A percentile compares a stretch with the other conserved stretches of the same genome.
These are phyloP conservation scores for Hansfordia pulvinata DNA, from an alignment of 2,329 filamentous ascomycete genomes.

Conservation along the genomic window DNA sequence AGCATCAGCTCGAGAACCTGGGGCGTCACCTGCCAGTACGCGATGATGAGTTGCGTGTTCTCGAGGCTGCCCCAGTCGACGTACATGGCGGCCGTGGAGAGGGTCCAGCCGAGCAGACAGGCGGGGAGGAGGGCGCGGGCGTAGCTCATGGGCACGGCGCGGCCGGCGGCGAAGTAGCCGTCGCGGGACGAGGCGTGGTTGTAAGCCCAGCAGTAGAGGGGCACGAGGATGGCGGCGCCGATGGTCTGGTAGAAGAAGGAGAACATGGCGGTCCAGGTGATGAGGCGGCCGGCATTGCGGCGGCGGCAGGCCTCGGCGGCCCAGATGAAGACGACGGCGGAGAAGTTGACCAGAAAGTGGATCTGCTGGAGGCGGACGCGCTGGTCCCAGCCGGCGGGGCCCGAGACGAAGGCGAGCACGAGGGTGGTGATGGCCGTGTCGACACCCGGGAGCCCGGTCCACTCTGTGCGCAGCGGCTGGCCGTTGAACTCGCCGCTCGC, in stretches of 20 bases:
- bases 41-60: conserved; percentile 9
- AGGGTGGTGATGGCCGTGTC: conserved; percentile 5
- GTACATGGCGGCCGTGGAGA: conserved; percentile 12
- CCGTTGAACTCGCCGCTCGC: too few species aligned
- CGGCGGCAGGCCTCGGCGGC: conserved; percentile 11
- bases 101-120: conserved; percentile 11
- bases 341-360: conserved; percentile 14
- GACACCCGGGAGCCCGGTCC: conserved; percentile 1
- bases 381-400: conserved; percentile 7
- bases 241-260: conserved; percentile 13
- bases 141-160: conserved; percentile 7
- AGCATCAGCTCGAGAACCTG: conserved; percentile 10
- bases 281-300: conserved; percentile 8
- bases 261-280: conserved; percentile 12
- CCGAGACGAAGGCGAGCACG: conserved; percentile 1
- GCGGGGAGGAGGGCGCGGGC: conserved; percentile 10
- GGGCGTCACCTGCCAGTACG: conserved; percentile 14
- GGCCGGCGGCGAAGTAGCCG: conserved; percentile 8
- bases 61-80: conserved; percentile 6
- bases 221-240: conserved; percentile 11
- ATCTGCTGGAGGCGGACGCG: conserved; percentile 12
- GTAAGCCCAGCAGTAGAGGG: conserved; percentile 11
- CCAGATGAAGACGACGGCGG: conserved; percentile 12
- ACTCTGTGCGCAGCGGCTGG: not conserved
- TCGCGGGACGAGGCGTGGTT: conserved; percentile 6